phyloP scores from a whole-genome alignment of 805 yeast genomes.

The Scheffersomyces stipitis region DNA sequence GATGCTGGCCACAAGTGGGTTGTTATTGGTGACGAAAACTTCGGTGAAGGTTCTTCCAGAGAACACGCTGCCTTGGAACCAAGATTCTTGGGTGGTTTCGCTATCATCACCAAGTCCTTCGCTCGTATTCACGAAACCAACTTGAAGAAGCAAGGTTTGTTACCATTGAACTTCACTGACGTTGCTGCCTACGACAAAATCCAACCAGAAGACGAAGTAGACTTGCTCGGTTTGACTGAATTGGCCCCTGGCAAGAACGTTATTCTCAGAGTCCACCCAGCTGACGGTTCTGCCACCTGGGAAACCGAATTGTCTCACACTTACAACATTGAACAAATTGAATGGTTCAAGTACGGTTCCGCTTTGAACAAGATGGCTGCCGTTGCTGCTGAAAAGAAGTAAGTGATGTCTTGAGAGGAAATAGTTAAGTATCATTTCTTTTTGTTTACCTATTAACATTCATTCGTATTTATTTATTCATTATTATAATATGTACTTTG shows the following conservation, averaged over 20 bases:
- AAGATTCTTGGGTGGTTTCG: constrained; percentile 97
- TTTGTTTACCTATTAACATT: no score
- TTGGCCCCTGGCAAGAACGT: constrained; percentile 93
- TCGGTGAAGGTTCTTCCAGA: constrained; percentile 99
- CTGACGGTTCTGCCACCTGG: constrained; percentile 78
- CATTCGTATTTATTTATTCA: neutral
- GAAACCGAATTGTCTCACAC: constrained; percentile 92
- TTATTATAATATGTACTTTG: neutral
- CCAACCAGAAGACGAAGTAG: constrained; percentile 86
- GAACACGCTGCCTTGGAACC: constrained; percentile 99
- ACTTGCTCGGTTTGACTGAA: constrained; percentile 77
- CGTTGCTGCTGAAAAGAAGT: constrained; percentile 3
- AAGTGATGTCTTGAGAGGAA: no score
- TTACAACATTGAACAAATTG: constrained; percentile 94
- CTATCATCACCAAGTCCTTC: constrained; percentile 95
- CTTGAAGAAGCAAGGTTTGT: constrained; percentile 98
- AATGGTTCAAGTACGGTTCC: constrained; percentile 98
- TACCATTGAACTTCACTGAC: constrained; percentile 92
- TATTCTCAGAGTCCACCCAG: constrained; percentile 70
- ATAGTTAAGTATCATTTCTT: no score
- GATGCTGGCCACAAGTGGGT: constrained; percentile 93
- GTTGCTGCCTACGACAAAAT: constrained; percentile 92
- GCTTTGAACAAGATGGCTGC: constrained; percentile 95
- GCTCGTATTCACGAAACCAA: constrained; percentile 99
- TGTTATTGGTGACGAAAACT: constrained; percentile 96